phyloP scores from a whole-genome alignment of 352 stramenopile genomes.

The Phytopythium mirpurense region DNA sequence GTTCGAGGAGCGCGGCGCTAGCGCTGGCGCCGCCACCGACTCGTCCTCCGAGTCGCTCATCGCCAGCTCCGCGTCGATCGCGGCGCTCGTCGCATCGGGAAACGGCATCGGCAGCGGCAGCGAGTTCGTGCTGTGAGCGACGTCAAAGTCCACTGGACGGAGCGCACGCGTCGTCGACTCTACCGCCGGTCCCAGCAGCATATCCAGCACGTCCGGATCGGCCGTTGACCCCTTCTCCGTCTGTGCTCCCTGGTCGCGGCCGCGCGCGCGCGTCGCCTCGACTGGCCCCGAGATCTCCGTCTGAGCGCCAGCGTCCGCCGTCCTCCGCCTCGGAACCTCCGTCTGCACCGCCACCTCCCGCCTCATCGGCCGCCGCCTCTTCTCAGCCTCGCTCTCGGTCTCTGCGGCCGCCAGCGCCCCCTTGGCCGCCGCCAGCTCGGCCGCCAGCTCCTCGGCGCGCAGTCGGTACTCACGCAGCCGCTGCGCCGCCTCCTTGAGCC shows the following conservation, averaged over 20 bases:
- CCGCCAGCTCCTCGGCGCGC: conserved; percentile 43
- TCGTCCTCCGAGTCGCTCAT: conserved; percentile 1
- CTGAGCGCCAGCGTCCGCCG: conserved; percentile 14
- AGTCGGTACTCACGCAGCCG: conserved; percentile 57
- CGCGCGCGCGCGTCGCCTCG: conserved; percentile 6
- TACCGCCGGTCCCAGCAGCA: conserved; percentile 1
- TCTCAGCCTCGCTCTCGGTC: conserved; percentile 13
- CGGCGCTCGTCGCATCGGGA: conserved; percentile 16
- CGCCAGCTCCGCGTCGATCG: conserved; percentile 21
- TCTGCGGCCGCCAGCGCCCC: conserved; percentile 13
- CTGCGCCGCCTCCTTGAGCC: conserved; percentile 60
- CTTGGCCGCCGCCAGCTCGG: conserved; percentile 19
- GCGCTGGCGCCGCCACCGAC: neutral
- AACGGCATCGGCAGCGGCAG: conserved; percentile 1
- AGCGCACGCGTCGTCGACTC: conserved; percentile 5
- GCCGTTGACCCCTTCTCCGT: conserved; percentile 7
- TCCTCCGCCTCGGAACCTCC: neutral
- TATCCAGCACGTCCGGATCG: no score
- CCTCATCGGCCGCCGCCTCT: neutral
- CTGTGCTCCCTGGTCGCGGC: conserved; percentile 11
- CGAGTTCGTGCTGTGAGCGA: neutral
- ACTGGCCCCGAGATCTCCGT: conserved; percentile 17
- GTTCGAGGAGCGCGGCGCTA: neutral
- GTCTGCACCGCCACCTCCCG: conserved; percentile 14
- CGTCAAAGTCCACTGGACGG: conserved; percentile 3